Conservation (phyloP, 2,329 filamentous ascomycete genomes). For the Capronia epimyces region DNA sequence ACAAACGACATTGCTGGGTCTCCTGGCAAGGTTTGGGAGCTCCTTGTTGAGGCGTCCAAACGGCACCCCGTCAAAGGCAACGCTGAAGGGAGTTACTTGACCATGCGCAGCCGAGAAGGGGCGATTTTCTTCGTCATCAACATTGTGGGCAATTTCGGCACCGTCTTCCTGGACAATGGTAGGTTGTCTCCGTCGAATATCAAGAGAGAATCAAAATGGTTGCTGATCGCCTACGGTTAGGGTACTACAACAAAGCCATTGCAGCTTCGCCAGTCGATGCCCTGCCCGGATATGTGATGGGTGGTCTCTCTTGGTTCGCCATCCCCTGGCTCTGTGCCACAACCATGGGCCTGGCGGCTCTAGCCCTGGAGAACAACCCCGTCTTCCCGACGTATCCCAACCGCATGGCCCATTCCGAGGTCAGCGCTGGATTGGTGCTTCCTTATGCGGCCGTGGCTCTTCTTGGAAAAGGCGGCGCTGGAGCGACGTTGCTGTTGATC, state of each 20-base stretch:
- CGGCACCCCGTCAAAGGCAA: constrained; percentile 75
- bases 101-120: constrained; percentile 75
- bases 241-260: constrained; percentile 92
- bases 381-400: constrained; percentile 54
- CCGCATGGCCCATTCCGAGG: constrained; percentile 67
- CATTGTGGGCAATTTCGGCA: constrained; percentile 74
- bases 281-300: constrained; percentile 80
- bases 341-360: constrained; percentile 76
- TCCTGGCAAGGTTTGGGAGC: constrained; percentile 70
- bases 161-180: constrained; percentile 76
- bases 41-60: constrained; percentile 62
- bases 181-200: constrained; percentile 44
- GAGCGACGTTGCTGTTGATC: constrained; percentile 70
- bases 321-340: constrained; percentile 87
- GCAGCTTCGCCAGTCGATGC: constrained; percentile 79
- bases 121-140: constrained; percentile 91
- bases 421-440: constrained; percentile 75
- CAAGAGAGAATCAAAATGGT: constrained; percentile 92
- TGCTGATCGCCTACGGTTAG: constrained; percentile 39
- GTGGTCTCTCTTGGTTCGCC: constrained; percentile 83
- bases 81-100: constrained; percentile 73
- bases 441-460: constrained; percentile 80
- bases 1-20: constrained; percentile 67
- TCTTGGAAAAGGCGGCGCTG: constrained; percentile 73
- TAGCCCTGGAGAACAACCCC: constrained; percentile 69